These are phyloP conservation scores for Backusella macrospora DNA, from an alignment of 192 early-diverging fungal genomes.

Conservation along the genomic window DNA sequence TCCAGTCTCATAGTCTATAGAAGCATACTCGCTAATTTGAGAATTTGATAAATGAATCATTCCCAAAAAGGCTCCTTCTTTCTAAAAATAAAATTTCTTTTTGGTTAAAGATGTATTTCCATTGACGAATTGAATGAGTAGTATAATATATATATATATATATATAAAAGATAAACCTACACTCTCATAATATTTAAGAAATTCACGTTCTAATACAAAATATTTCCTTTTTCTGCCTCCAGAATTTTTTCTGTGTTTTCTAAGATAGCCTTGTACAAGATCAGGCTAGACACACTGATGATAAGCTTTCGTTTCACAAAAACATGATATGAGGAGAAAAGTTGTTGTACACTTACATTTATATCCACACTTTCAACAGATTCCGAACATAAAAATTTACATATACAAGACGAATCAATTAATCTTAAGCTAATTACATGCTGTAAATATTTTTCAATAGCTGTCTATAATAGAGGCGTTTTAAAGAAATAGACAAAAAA, in stretches of 20 bases:
- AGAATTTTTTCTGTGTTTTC: conserved; percentile 94
- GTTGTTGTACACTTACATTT: conserved; percentile 33
- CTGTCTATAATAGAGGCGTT: neutral
- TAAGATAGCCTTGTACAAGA: conserved; percentile 84
- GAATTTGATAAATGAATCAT: conserved; percentile 76
- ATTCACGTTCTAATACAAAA: conserved; percentile 70
- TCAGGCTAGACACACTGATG: conserved; percentile 40
- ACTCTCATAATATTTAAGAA: conserved; percentile 80
- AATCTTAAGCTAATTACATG: conserved; percentile 60
- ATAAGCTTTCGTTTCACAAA: too few relatives aligned
- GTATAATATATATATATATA: too few relatives aligned
- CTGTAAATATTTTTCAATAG: conserved; percentile 81
- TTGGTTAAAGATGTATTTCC: neutral
- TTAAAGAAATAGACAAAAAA: neutral
- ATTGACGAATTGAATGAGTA: conserved; percentile 13
- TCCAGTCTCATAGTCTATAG: neutral
- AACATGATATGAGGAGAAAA: neutral
- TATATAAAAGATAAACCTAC: conserved; percentile 49
- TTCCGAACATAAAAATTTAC: conserved; percentile 79
- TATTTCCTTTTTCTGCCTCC: conserved; percentile 93
- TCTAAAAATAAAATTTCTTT: conserved; percentile 34
- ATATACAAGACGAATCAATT: conserved; percentile 59
- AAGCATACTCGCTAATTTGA: conserved; percentile 62
- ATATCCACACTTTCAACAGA: conserved; percentile 27
- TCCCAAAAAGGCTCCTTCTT: conserved; percentile 69